Evolutionary conservation across 495 filamentous ascomycete species (phyloP).

Genomic region (Penicillium steckii): DNA sequence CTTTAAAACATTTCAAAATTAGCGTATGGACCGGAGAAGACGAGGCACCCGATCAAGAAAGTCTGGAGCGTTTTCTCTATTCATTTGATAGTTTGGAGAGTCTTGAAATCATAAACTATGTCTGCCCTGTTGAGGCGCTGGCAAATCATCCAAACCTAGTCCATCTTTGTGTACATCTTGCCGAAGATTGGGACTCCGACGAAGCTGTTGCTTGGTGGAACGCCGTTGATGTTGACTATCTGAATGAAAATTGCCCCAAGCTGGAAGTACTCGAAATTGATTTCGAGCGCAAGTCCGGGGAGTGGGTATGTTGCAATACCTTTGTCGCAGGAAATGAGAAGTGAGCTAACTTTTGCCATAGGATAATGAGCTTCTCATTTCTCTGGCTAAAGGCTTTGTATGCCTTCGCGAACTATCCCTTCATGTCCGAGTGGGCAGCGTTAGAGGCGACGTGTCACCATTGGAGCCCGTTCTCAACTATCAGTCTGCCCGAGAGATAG

Average conservation of each 20-base stretch:
- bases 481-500: neutral
- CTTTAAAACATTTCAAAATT: neutral
- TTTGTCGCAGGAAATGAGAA: neutral
- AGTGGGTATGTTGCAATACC: neutral
- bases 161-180: neutral
- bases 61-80: neutral
- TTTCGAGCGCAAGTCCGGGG: neutral
- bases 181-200: neutral
- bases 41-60: neutral
- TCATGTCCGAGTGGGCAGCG: neutral
- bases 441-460: neutral
- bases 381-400: neutral
- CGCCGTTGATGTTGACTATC: neutral
- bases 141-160: neutral
- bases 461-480: neutral
- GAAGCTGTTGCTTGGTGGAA: neutral
- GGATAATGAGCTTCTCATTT: neutral
- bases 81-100: neutral
- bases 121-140: neutral
- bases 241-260: neutral
- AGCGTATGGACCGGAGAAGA: neutral
- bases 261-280: neutral
- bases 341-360: neutral
- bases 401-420: neutral
- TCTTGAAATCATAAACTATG: neutral